Conservation (phyloP, 148 eudicot species). For the Limonium bicolor region DNA sequence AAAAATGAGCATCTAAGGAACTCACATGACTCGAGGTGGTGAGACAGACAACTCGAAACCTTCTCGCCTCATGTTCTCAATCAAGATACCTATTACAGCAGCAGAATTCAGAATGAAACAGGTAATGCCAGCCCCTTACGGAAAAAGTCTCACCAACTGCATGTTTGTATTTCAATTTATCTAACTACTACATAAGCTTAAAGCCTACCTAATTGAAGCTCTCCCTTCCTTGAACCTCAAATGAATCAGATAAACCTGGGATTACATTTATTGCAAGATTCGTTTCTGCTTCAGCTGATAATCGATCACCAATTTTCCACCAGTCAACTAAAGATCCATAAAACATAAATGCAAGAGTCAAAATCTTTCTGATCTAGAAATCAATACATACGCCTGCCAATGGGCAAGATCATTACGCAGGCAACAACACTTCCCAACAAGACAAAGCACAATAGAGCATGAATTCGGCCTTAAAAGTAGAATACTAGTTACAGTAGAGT, state of each 20-base stretch:
- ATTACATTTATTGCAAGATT: conserved; percentile 96
- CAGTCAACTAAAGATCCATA: conserved; percentile 58
- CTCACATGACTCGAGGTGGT: conserved; percentile 98
- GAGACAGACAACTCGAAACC: conserved; percentile 96
- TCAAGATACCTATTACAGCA: conserved; percentile 56
- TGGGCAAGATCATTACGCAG: too few species aligned
- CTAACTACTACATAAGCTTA: too few species aligned
- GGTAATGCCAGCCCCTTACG: too few species aligned
- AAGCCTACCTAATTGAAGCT: conserved; percentile 84
- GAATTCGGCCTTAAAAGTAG: too few species aligned
- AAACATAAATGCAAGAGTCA: not conserved
- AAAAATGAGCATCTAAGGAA: conserved; percentile 2
- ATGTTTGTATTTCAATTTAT: too few species aligned
- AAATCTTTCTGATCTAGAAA: not conserved
- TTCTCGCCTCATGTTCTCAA: conserved; percentile 99
- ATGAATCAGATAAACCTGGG: conserved; percentile 79
- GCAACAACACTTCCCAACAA: not conserved
- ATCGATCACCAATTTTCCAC: conserved; percentile 95
- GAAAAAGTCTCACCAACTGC: too few species aligned
- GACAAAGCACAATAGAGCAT: not conserved
- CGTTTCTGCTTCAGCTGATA: conserved; percentile 95
- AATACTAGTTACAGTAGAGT: too few species aligned
- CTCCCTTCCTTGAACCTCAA: conserved; percentile 99
- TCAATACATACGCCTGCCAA: not conserved
- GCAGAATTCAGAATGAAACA: conserved; percentile 1